Evolutionary conservation across 257 asterid genomes (phyloP).

Genomic region (Misopates orontium): DNA sequence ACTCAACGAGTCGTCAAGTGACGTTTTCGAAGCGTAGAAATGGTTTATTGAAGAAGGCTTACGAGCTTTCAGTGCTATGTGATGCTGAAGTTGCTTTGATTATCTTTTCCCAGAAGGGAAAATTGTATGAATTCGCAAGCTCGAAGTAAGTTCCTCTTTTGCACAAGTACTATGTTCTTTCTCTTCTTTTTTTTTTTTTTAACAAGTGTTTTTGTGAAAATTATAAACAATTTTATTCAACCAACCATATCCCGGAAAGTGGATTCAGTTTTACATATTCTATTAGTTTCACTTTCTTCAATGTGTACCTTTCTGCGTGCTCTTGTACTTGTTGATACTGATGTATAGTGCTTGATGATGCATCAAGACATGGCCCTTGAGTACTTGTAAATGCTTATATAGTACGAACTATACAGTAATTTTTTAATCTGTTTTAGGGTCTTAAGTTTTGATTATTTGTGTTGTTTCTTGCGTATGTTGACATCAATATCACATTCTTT

Average conservation of each 20-base stretch:
- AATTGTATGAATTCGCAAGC: conserved; percentile 64
- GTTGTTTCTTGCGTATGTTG: background rate
- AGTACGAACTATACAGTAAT: conserved; percentile 17
- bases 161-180: background rate
- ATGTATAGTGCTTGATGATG: background rate
- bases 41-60: conserved; percentile 75
- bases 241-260: background rate
- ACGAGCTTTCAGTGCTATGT: conserved; percentile 69
- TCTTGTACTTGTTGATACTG: conserved; percentile 11
- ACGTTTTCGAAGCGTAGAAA: conserved; percentile 70
- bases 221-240: background rate
- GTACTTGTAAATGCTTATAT: background rate
- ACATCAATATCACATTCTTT: no score
- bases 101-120: conserved; percentile 77
- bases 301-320: conserved; percentile 19
- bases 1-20: conserved; percentile 63
- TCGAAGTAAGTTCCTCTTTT: conserved; percentile 46
- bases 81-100: conserved; percentile 74
- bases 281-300: conserved; percentile 17
- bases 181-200: background rate
- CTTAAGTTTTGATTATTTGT: background rate
- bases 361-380: conserved; percentile 16
- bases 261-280: conserved; percentile 1
- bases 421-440: background rate
- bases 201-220: background rate